Conservation (phyloP, 805 yeast species). For the Metschnikowia anglica region DNA sequence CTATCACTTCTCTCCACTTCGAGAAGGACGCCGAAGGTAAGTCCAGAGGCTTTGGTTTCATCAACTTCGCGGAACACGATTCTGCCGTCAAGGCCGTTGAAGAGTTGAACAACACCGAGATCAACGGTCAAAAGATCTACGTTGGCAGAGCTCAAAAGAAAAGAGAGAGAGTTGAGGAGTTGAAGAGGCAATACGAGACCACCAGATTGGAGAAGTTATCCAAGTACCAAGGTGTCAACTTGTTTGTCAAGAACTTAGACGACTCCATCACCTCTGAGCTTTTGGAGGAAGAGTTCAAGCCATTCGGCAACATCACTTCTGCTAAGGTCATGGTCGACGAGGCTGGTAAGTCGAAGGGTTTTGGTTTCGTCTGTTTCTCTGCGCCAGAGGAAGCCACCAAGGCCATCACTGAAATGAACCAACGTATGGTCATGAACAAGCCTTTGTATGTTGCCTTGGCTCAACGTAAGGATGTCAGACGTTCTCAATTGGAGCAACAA, state of each 20-base stretch:
- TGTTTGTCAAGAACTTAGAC: slow-evolving; percentile 94
- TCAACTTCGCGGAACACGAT: slow-evolving; percentile 85
- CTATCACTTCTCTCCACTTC: slow-evolving; percentile 77
- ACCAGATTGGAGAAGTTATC: slow-evolving; percentile 86
- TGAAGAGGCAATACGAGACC: slow-evolving; percentile 91
- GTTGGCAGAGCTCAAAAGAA: slow-evolving; percentile 99
- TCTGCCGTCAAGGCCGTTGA: slow-evolving; percentile 90
- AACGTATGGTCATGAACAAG: slow-evolving; percentile 90
- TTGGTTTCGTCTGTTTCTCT: slow-evolving; percentile 97
- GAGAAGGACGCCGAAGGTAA: slow-evolving; percentile 83
- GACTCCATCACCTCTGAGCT: slow-evolving; percentile 89
- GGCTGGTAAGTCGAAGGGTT: slow-evolving; percentile 92
- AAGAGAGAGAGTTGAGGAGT: slow-evolving; percentile 94
- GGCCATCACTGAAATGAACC: slow-evolving; percentile 98
- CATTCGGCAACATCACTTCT: slow-evolving; percentile 92
- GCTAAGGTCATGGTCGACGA: slow-evolving; percentile 97
- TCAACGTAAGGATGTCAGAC: slow-evolving; percentile 97
- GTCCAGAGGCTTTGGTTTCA: slow-evolving; percentile 94
- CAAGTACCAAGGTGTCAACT: slow-evolving; percentile 96
- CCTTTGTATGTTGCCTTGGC: slow-evolving; percentile 98
- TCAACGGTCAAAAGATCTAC: slow-evolving; percentile 80
- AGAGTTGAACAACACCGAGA: slow-evolving; percentile 81
- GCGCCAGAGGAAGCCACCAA: slow-evolving; percentile 98
- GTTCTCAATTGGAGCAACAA: slow-evolving; percentile 95
- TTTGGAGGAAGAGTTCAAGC: slow-evolving; percentile 87